Conservation (phyloP, 1,139 yeast species). For the Meyerozyma elateridarum region DNA sequence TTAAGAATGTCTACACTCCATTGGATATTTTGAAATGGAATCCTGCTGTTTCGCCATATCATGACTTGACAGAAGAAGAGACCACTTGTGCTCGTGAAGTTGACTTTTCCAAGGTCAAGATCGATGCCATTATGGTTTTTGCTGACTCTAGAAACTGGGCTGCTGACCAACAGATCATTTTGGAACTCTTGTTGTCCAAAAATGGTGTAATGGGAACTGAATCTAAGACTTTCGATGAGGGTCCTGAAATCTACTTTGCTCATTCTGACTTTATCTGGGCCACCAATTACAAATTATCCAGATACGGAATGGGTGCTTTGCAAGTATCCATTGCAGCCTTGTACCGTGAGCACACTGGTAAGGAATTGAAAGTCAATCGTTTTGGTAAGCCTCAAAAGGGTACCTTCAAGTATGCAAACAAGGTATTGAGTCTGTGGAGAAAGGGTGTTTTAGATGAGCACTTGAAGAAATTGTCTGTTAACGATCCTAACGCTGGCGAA, state of each 20-base stretch:
- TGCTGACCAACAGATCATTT: conserved; percentile 80
- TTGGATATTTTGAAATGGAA: conserved; percentile 79
- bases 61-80: conserved; percentile 71
- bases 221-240: conserved; percentile 64
- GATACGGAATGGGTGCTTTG: conserved; percentile 89
- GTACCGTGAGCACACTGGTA: conserved; percentile 76
- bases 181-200: conserved; percentile 68
- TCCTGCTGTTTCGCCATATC: conserved; percentile 79
- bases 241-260: conserved; percentile 79
- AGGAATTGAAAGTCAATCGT: conserved; percentile 67
- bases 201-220: conserved; percentile 80
- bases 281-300: conserved; percentile 69
- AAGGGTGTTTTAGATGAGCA: conserved; percentile 71
- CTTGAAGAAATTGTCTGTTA: conserved; percentile 48
- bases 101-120: conserved; percentile 59
- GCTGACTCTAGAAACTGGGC: conserved; percentile 90
- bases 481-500: conserved; percentile 42
- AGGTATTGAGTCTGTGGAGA: conserved; percentile 72
- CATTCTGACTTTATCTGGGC: conserved; percentile 91
- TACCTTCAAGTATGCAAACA: conserved; percentile 74
- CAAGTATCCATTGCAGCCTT: conserved; percentile 82
- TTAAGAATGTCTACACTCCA: conserved; percentile 72
- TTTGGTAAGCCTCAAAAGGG: conserved; percentile 86
- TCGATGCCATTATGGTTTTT: conserved; percentile 73
- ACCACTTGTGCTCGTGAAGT: conserved; percentile 47